Conservation (phyloP, 371 early-diverging fungal genomes). For the Globomyces sp. region DNA sequence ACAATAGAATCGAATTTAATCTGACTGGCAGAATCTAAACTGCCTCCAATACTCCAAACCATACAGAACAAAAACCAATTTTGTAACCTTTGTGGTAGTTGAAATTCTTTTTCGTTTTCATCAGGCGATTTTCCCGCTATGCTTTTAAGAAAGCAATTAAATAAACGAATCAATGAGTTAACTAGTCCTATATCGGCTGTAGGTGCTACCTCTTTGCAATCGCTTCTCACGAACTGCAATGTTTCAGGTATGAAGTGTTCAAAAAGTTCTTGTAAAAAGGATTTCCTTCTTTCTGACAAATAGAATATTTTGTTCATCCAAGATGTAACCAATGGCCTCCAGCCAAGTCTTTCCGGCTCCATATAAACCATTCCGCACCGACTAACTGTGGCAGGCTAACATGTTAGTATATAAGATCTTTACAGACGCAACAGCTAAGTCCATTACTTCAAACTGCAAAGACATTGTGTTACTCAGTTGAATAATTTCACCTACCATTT, state of each 20-base stretch:
- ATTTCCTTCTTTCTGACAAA: constrained; percentile 23
- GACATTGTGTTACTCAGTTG: constrained; percentile 59
- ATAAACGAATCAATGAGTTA: constrained; percentile 43
- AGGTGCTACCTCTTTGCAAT: constrained; percentile 53
- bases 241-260: constrained; percentile 38
- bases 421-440: constrained; percentile 53
- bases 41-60: constrained; percentile 52
- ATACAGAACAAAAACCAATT: constrained; percentile 46
- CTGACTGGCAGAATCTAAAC: constrained; percentile 47
- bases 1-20: constrained; percentile 46
- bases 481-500: constrained; percentile 49
- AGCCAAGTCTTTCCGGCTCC: constrained; percentile 56
- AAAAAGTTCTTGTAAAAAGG: constrained; percentile 41
- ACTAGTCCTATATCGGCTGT: constrained; percentile 57
- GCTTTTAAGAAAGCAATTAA: constrained; percentile 48
- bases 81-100: constrained; percentile 30
- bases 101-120: constrained; percentile 21
- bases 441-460: constrained; percentile 61
- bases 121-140: constrained; percentile 28
- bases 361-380: constrained; percentile 63
- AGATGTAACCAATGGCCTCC: constrained; percentile 51
- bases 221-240: constrained; percentile 38
- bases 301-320: constrained; percentile 47
- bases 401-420: too few relatives aligned
- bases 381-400: constrained; percentile 59